phyloP scores from a whole-genome alignment of 805 yeast species.

The Ogataea wickerhamii region DNA sequence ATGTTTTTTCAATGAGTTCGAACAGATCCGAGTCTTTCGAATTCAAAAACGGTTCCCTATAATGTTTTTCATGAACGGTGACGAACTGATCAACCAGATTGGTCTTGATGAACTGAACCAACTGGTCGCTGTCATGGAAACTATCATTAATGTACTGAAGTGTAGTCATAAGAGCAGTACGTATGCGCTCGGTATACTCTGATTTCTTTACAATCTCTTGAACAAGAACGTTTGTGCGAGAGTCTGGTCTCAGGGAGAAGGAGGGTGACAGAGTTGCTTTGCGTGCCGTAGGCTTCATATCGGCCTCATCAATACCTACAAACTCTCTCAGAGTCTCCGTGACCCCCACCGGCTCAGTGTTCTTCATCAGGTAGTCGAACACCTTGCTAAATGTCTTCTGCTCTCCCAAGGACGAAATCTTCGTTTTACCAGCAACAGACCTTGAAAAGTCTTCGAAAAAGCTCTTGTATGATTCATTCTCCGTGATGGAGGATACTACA shows the following conservation, averaged over 20 bases:
- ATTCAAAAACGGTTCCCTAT: constrained; percentile 1
- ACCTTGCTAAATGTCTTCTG: constrained; percentile 31
- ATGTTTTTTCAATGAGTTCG: constrained; percentile 8
- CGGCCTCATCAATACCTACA: constrained; percentile 16
- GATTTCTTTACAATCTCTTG: constrained; percentile 10
- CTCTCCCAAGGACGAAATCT: constrained; percentile 30
- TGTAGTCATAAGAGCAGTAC: constrained; percentile 18
- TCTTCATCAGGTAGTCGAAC: constrained; percentile 26
- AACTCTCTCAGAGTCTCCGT: constrained; percentile 25
- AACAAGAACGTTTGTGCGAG: constrained; percentile 5
- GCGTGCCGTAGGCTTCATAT: constrained; percentile 1
- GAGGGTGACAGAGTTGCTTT: not conserved
- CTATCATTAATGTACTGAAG: constrained; percentile 21
- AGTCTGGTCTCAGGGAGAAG: constrained; percentile 6
- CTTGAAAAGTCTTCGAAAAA: constrained; percentile 27
- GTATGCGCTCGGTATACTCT: constrained; percentile 8
- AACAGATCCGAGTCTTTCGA: constrained; percentile 1
- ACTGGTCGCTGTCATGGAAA: constrained; percentile 17
- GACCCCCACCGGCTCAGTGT: constrained; percentile 21
- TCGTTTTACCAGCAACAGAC: constrained; percentile 16
- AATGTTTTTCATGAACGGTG: constrained; percentile 3
- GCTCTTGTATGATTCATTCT: constrained; percentile 21
- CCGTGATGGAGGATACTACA: constrained; percentile 10
- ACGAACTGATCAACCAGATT: constrained; percentile 21
- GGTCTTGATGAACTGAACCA: constrained; percentile 19